phyloP scores from a whole-genome alignment of 2,329 filamentous ascomycete species.

The Fusarium subglutinans region DNA sequence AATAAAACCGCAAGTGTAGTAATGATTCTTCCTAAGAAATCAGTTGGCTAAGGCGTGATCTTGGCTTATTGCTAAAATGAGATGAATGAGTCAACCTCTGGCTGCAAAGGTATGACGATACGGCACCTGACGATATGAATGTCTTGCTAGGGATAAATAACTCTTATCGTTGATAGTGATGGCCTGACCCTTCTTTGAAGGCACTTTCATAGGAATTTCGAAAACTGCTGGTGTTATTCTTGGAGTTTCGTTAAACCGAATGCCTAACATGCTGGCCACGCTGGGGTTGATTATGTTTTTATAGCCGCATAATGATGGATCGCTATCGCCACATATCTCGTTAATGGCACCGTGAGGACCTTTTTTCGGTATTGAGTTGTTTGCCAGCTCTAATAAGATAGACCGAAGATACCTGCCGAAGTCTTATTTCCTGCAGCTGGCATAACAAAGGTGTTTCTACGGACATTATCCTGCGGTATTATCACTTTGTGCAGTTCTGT shows the following conservation, averaged over 20 bases:
- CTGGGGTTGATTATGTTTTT: constrained; percentile 72
- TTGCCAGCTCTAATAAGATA: constrained; percentile 72
- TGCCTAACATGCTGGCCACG: constrained; percentile 75
- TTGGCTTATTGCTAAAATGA: constrained; percentile 67
- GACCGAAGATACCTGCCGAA: constrained; percentile 81
- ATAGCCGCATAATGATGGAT: constrained; percentile 74
- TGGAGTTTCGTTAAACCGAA: constrained; percentile 81
- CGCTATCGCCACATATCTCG: constrained; percentile 65
- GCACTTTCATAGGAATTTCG: constrained; percentile 74
- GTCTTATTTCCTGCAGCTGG: constrained; percentile 83
- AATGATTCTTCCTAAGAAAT: constrained; percentile 69
- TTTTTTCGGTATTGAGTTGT: constrained; percentile 70
- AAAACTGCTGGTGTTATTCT: constrained; percentile 76
- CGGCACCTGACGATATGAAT: constrained; percentile 64
- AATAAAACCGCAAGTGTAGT: constrained; percentile 65
- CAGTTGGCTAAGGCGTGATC: constrained; percentile 66
- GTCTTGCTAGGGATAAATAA: constrained; percentile 66
- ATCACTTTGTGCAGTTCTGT: constrained; percentile 43
- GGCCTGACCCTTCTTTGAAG: constrained; percentile 59
- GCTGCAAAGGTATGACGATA: constrained; percentile 64
- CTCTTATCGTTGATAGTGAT: constrained; percentile 67
- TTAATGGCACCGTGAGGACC: constrained; percentile 76
- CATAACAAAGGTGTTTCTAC: constrained; percentile 77
- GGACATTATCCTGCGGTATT: constrained; percentile 71
- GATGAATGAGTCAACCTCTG: constrained; percentile 63